These are phyloP conservation scores for Oenanthe sinensis DNA, from an alignment of 129 eudicot genomes.

Conservation along the genomic window DNA sequence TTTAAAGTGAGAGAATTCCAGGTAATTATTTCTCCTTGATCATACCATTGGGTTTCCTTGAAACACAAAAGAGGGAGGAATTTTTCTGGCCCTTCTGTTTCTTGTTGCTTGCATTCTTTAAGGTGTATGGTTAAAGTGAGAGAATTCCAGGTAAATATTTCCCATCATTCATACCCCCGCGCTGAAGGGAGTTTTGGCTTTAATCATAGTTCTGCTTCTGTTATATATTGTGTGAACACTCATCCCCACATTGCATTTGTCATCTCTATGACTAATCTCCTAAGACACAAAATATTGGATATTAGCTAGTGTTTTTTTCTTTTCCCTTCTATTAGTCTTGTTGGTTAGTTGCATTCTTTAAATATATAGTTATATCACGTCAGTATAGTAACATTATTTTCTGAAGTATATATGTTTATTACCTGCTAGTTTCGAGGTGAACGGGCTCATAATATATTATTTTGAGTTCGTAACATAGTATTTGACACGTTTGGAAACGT, in stretches of 20 bases:
- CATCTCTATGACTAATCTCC: background rate
- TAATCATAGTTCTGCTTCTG: background rate
- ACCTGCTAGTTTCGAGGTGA: too few relatives aligned
- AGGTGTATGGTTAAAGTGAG: constrained; percentile 46
- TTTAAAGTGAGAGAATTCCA: constrained; percentile 84
- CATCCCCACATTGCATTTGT: background rate
- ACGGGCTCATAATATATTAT: too few relatives aligned
- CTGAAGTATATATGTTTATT: too few relatives aligned
- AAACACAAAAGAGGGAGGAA: background rate
- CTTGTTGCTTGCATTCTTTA: background rate
- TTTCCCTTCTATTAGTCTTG: background rate
- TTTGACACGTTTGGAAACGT: background rate
- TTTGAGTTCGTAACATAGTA: too few relatives aligned
- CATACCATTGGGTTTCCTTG: background rate
- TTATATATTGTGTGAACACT: background rate
- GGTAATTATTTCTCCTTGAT: background rate
- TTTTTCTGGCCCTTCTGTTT: background rate
- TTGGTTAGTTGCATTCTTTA: background rate
- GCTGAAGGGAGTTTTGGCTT: background rate
- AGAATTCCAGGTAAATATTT: constrained; percentile 44
- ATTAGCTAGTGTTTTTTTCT: too few relatives aligned
- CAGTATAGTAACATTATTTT: background rate
- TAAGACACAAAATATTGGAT: too few relatives aligned
- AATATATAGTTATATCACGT: background rate
- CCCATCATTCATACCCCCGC: background rate